phyloP scores from a whole-genome alignment of 2,329 filamentous ascomycete genomes.

The Chaetomiaceae sp. region DNA sequence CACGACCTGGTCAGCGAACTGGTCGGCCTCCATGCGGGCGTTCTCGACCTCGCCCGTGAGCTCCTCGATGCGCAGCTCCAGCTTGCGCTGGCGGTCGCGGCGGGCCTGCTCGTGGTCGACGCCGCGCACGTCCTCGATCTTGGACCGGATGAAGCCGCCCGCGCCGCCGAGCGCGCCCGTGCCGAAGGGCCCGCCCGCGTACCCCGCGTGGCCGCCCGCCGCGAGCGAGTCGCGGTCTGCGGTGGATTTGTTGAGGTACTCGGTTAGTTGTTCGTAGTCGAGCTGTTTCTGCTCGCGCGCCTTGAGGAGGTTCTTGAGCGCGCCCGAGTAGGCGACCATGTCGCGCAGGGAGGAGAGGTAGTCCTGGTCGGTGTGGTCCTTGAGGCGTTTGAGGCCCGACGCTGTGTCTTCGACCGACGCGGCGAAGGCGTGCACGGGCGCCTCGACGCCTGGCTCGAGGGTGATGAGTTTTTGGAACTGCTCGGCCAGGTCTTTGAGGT shows the following conservation, averaged over 20 bases:
- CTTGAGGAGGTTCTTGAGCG: constrained; percentile 82
- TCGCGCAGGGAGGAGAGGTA: constrained; percentile 89
- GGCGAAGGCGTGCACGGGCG: constrained; percentile 78
- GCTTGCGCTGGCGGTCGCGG: constrained; percentile 78
- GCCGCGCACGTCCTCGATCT: constrained; percentile 93
- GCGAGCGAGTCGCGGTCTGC: constrained; percentile 76
- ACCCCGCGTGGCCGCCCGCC: not conserved
- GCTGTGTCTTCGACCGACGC: constrained; percentile 80
- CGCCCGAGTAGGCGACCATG: constrained; percentile 91
- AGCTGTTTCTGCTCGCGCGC: constrained; percentile 96
- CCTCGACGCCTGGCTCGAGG: constrained; percentile 82
- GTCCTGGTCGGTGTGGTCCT: constrained; percentile 90
- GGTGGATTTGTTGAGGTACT: constrained; percentile 90
- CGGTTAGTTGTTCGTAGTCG: constrained; percentile 91
- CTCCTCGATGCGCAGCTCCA: constrained; percentile 89
- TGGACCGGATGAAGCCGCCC: constrained; percentile 81
- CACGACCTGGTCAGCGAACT: constrained; percentile 94
- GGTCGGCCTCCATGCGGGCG: constrained; percentile 79
- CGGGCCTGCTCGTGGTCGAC: constrained; percentile 93
- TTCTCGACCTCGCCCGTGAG: constrained; percentile 84
- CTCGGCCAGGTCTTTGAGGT: constrained; percentile 83
- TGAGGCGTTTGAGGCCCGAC: constrained; percentile 70
- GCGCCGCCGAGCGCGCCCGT: constrained; percentile 60
- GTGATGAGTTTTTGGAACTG: constrained; percentile 92
- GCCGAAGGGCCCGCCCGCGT: constrained; percentile 1